These are phyloP conservation scores for Pseudoneurospora amorphoporcata DNA, from an alignment of 495 filamentous ascomycete species.

Conservation along the genomic window DNA sequence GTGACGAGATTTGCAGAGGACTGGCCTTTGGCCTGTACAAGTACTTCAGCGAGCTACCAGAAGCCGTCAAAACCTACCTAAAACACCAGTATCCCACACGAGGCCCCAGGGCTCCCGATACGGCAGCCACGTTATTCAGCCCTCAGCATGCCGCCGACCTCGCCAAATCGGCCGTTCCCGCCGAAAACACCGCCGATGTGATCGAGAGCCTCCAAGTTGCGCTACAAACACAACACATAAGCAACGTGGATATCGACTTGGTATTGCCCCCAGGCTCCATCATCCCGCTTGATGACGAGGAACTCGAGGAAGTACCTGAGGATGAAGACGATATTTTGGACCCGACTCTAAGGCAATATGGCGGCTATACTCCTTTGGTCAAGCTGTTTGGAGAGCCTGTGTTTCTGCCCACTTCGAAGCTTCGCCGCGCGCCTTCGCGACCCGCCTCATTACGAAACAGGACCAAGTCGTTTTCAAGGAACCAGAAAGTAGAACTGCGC, in stretches of 20 bases:
- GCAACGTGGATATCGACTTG: conserved; percentile 81
- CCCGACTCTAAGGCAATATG: conserved; percentile 55
- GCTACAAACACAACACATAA: conserved; percentile 65
- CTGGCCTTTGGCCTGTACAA: conserved; percentile 86
- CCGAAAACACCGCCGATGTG: conserved; percentile 65
- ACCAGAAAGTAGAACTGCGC: conserved; percentile 73
- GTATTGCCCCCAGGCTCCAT: conserved; percentile 71
- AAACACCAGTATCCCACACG: conserved; percentile 37
- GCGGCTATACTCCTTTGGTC: conserved; percentile 60
- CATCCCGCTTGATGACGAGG: conserved; percentile 39
- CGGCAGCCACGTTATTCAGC: conserved; percentile 62
- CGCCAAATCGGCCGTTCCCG: conserved; percentile 67
- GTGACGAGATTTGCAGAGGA: conserved; percentile 79
- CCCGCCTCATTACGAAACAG: conserved; percentile 61
- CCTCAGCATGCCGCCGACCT: conserved; percentile 90
- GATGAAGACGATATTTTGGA: conserved; percentile 52
- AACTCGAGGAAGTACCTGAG: conserved; percentile 42
- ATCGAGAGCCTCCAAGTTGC: conserved; percentile 58
- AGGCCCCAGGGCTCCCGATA: conserved; percentile 41
- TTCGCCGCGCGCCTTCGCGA: conserved; percentile 79
- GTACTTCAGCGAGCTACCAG: conserved; percentile 82
- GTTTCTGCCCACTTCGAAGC: conserved; percentile 78
- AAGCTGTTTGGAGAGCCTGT: conserved; percentile 68
- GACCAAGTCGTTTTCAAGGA: conserved; percentile 60
- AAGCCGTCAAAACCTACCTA: conserved; percentile 55